Base-by-base conservation (phyloP, 345 rosid genomes). In the Rhodomyrtus tomentosa region DNA sequence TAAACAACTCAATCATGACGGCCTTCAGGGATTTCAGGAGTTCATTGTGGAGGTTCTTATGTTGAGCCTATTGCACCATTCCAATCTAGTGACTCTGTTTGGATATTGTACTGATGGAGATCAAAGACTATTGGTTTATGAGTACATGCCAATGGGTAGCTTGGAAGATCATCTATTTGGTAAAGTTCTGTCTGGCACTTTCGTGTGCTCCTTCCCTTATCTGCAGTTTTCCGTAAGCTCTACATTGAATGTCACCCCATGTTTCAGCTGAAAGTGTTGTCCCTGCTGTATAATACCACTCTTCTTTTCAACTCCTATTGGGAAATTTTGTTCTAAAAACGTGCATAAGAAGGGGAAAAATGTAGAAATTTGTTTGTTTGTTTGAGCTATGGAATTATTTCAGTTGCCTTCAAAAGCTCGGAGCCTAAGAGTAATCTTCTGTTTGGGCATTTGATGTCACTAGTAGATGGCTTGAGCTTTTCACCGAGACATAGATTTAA, bases 51-150 rank as follows among this genome's bases (percentile, higher is more conserved):
- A 97, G 90, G 98, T 97, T 84, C 96, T 97, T 45, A 97, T 97
- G 99, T 88, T 97, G 87, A 95, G 99, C 88, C 87, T 97, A 50
- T 88, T 97, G 56, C 99, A 97, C 86, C 98, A 97, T 84, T 89
- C 89, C 5, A 93, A 95, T 91, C 96, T 97, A 27, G 99, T 97
- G 81, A 95, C 93, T 49, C 90, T 97, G 92, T 92, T 87, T 38
- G 99, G 99, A 45, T 97, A 95, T 89, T 97, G 99, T 86, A 95
- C 98, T 53, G 90, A 94, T 51, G 99, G 99, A 84, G 98, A 97
- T 89, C 98, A 96, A 85, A 94, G 99, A 85, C 92, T 96, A 50
- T 88, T 96, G 92, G 99, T 96, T 85, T 96, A 97, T 40, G 98
- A 97, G 81, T 97, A 93, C 88, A 95, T 97, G 99, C 89, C 96